These are phyloP conservation scores for Syzygium aqueum DNA, from an alignment of 345 rosid genomes.

Conservation along the genomic window DNA sequence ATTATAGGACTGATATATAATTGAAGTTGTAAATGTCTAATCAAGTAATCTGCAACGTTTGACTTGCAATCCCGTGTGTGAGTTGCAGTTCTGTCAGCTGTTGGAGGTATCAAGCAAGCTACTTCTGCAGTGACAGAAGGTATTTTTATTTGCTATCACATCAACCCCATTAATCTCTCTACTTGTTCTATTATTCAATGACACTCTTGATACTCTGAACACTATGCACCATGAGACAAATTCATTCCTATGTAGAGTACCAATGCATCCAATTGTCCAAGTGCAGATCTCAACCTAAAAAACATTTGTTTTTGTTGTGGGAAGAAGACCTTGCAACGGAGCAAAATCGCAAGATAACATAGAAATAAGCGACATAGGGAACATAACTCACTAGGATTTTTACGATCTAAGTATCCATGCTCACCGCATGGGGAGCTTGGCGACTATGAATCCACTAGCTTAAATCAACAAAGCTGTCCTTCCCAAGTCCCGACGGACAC, in stretches of 20 bases:
- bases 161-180: neutral
- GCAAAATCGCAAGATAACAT: neutral
- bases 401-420: neutral
- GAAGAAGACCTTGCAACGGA: neutral
- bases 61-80: neutral
- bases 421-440: neutral
- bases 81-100: conserved; percentile 37
- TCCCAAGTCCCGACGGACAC: neutral
- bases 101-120: conserved; percentile 32
- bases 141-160: neutral
- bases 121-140: neutral
- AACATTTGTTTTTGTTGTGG: neutral
- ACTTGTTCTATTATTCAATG: neutral
- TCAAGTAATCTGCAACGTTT: neutral
- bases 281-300: neutral
- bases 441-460: neutral
- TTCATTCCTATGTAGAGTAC: neutral
- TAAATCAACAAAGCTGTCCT: neutral
- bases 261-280: neutral
- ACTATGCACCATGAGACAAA: neutral
- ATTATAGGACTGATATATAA: neutral
- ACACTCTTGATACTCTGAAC: neutral
- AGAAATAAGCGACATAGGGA: neutral
- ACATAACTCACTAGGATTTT: neutral
- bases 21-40: neutral